Percentiles rank a stretch among this genome's conserved stretches.
These are phyloP conservation scores for Neurospora tetrasperma DNA, from an alignment of 495 filamentous ascomycete genomes.

Conservation along the genomic window DNA sequence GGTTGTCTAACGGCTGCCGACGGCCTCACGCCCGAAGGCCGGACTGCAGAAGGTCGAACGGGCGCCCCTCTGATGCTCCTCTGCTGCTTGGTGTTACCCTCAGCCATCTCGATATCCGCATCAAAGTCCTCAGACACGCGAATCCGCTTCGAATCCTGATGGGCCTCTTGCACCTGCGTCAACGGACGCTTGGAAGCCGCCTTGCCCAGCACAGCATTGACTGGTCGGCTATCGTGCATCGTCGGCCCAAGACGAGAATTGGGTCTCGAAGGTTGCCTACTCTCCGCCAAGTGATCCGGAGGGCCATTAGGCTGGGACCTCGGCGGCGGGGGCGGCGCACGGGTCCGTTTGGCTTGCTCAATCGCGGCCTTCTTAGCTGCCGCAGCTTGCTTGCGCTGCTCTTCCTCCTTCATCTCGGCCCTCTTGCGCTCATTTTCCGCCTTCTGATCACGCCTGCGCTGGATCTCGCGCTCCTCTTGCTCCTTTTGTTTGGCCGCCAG, in stretches of 20 bases:
- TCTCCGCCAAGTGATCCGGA: constrained; percentile 29
- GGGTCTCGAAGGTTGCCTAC: constrained; percentile 24
- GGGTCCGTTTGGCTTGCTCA: constrained; percentile 49
- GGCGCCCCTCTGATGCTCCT: constrained; percentile 64
- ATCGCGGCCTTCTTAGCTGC: constrained; percentile 61
- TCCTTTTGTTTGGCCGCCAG: constrained; percentile 68
- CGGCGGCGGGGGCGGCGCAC: constrained; percentile 41
- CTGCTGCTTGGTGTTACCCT: constrained; percentile 17
- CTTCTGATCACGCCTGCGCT: constrained; percentile 70
- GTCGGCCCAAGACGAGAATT: constrained; percentile 33
- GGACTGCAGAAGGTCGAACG: constrained; percentile 54
- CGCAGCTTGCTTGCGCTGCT: constrained; percentile 30
- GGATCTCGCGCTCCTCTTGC: constrained; percentile 62
- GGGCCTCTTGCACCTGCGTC: constrained; percentile 39
- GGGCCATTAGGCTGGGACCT: constrained; percentile 39
- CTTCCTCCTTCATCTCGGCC: constrained; percentile 40
- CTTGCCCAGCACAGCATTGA: constrained; percentile 35
- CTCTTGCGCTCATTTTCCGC: constrained; percentile 68
- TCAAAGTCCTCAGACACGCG: constrained; percentile 49
- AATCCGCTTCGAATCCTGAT: constrained; percentile 45
- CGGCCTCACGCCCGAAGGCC: background rate
- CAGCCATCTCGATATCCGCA: constrained; percentile 30
- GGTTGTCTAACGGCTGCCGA: background rate
- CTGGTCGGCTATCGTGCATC: constrained; percentile 34
- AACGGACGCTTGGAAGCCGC: constrained; percentile 37